Conservation (phyloP, 2,329 filamentous ascomycete genomes). For the Lecanicillium sp. region DNA sequence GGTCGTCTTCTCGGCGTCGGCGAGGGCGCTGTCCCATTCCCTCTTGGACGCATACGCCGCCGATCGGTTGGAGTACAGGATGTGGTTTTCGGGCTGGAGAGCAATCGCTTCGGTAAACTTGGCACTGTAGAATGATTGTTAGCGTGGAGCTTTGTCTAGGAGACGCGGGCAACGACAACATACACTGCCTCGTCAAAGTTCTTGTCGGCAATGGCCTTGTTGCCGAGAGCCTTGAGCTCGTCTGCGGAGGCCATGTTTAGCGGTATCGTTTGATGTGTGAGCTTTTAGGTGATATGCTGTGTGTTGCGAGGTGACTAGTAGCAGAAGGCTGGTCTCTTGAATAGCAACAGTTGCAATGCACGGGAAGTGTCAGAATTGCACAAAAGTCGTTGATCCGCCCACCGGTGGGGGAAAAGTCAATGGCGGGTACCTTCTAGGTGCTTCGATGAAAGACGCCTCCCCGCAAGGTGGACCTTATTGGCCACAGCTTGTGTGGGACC, state of each 20-base stretch:
- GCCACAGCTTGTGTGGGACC: slow-evolving; percentile 16
- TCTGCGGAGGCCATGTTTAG: slow-evolving; percentile 51
- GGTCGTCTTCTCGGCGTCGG: slow-evolving; percentile 88
- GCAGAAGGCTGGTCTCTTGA: no score
- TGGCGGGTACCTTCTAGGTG: slow-evolving; percentile 31
- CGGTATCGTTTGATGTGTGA: slow-evolving; percentile 7
- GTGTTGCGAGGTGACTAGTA: no score
- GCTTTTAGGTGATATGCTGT: neutral
- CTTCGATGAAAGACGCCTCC: slow-evolving; percentile 28
- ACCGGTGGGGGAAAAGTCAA: slow-evolving; percentile 22
- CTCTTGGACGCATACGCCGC: slow-evolving; percentile 81
- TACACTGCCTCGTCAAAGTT: slow-evolving; percentile 95
- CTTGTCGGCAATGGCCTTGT: slow-evolving; percentile 97
- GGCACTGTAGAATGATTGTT: slow-evolving; percentile 48
- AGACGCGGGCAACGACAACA: slow-evolving; percentile 29
- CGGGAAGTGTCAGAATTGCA: slow-evolving; percentile 9
- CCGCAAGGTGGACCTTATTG: slow-evolving; percentile 21
- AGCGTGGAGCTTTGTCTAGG: no score
- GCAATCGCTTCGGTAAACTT: slow-evolving; percentile 93
- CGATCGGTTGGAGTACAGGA: slow-evolving; percentile 96
- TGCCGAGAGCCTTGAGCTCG: slow-evolving; percentile 93
- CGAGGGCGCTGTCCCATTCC: slow-evolving; percentile 75
- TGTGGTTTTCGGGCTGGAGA: slow-evolving; percentile 82
- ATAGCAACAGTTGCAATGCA: neutral
- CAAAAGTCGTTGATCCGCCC: neutral